Evolutionary conservation across 2,329 filamentous ascomycete genomes (phyloP).

Genomic region (Aspergillus fijiensis): DNA sequence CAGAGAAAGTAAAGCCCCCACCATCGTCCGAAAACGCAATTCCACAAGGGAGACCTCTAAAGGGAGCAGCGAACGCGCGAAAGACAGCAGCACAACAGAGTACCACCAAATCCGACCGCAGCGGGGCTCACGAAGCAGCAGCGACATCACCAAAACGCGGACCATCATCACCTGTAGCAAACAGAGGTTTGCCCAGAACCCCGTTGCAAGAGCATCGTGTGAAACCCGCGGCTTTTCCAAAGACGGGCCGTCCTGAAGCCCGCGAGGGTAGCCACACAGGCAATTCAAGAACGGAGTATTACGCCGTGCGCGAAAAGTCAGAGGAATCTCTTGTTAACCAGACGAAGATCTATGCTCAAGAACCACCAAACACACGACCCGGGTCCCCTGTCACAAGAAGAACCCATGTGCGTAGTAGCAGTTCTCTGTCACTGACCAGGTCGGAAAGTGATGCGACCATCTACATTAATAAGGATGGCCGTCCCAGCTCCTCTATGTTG

Average conservation of each 20-base stretch:
- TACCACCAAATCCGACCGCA: conserved; percentile 10
- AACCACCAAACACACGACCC: conserved; percentile 35
- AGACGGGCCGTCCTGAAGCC: conserved; percentile 15
- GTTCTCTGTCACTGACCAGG: conserved; percentile 42
- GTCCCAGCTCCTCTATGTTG: conserved; percentile 28
- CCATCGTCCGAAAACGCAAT: not conserved
- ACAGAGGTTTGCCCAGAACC: conserved; percentile 30
- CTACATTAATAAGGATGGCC: conserved; percentile 31
- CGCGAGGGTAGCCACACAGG: conserved; percentile 18
- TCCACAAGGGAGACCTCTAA: conserved; percentile 21
- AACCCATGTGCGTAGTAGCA: conserved; percentile 45
- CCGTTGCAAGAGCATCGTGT: conserved; percentile 26
- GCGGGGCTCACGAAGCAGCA: conserved; percentile 14
- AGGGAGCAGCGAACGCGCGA: conserved; percentile 20
- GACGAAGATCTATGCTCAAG: conserved; percentile 44
- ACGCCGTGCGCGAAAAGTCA: conserved; percentile 39
- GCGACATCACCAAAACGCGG: conserved; percentile 2
- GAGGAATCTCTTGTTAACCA: conserved; percentile 43
- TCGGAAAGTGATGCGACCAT: conserved; percentile 42
- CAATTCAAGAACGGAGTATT: conserved; percentile 30
- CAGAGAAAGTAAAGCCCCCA: conserved; percentile 13
- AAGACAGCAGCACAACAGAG: conserved; percentile 15
- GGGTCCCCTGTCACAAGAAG: conserved; percentile 41
- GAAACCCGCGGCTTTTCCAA: conserved; percentile 25
- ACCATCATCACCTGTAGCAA: conserved; percentile 24